These are phyloP conservation scores for Cystobasidiopsis lactophilus DNA, from an alignment of 768 basidiomycete genomes.

Conservation along the genomic window DNA sequence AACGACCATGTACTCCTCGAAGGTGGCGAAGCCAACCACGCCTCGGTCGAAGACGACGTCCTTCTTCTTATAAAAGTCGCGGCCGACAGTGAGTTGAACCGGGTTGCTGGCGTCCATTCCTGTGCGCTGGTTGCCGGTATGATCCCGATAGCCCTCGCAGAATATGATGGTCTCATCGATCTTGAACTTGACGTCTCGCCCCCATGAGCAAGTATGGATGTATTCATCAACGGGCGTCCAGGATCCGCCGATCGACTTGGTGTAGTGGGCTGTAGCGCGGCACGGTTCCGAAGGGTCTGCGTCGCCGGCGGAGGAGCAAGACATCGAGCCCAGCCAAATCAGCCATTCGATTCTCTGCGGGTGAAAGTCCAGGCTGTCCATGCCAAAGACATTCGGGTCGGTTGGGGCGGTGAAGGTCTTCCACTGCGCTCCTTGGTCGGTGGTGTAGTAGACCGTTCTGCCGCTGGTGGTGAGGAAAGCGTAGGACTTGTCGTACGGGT, in stretches of 20 bases:
- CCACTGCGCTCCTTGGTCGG: slow-evolving; percentile 60
- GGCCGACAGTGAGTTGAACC: slow-evolving; percentile 55
- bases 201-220: slow-evolving; percentile 80
- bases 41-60: slow-evolving; percentile 50
- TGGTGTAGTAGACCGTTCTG: slow-evolving; percentile 50
- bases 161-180: slow-evolving; percentile 73
- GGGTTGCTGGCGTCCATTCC: slow-evolving; percentile 36
- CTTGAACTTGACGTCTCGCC: slow-evolving; percentile 49
- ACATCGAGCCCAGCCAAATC: slow-evolving; percentile 65
- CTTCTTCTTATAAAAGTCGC: slow-evolving; percentile 46
- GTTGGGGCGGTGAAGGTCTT: slow-evolving; percentile 35
- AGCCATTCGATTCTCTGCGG: slow-evolving; percentile 51
- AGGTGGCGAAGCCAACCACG: slow-evolving; percentile 88
- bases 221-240: slow-evolving; percentile 68
- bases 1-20: slow-evolving; percentile 86
- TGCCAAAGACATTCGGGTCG: slow-evolving; percentile 55
- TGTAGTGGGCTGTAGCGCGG: slow-evolving; percentile 50
- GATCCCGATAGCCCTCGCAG: slow-evolving; percentile 68
- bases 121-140: slow-evolving; percentile 49
- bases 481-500: slow-evolving; percentile 51
- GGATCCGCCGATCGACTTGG: slow-evolving; percentile 47
- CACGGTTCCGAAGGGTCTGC: slow-evolving; percentile 31
- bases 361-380: slow-evolving; percentile 65
- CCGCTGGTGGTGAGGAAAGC: slow-evolving; percentile 70
- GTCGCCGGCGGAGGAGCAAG: slow-evolving; percentile 32